phyloP scores from a whole-genome alignment of 2,329 filamentous ascomycete species.

The Claviceps humidiphila region DNA sequence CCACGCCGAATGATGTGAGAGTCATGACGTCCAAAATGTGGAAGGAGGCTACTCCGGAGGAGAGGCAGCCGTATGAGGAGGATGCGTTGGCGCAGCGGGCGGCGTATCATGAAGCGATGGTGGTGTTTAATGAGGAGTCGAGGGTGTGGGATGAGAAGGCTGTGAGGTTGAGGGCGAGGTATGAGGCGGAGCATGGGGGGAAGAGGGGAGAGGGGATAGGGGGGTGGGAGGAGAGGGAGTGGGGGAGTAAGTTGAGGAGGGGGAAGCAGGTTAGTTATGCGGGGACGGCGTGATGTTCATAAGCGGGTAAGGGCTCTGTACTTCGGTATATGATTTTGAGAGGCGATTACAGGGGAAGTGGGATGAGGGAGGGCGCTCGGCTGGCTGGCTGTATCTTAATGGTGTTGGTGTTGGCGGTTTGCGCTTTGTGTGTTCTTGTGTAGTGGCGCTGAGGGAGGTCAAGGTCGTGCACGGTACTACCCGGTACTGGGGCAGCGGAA shows the following conservation, averaged over 20 bases:
- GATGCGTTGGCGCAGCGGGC: constrained; percentile 59
- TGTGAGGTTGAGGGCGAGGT: constrained; percentile 35
- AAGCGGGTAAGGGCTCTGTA: not conserved
- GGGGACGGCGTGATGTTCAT: constrained; percentile 19
- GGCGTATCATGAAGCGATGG: constrained; percentile 43
- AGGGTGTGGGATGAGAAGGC: constrained; percentile 62
- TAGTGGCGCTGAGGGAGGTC: too few relatives aligned
- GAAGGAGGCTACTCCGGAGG: constrained; percentile 59
- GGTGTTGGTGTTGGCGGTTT: too few relatives aligned
- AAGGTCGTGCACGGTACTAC: too few relatives aligned
- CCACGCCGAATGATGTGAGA: constrained; percentile 68
- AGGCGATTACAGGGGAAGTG: too few relatives aligned
- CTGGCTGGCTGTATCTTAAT: too few relatives aligned
- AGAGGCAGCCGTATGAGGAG: constrained; percentile 66
- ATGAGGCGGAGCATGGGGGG: constrained; percentile 35
- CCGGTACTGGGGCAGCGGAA: too few relatives aligned
- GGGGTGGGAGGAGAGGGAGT: constrained; percentile 12
- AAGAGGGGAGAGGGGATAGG: too few relatives aligned
- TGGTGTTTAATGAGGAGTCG: constrained; percentile 46
- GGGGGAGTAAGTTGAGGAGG: constrained; percentile 21
- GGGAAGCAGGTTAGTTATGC: constrained; percentile 26
- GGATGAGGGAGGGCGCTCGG: too few relatives aligned
- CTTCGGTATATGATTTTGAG: too few relatives aligned
- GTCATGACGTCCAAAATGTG: constrained; percentile 81
- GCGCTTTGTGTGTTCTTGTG: too few relatives aligned